These are phyloP conservation scores for Bretschneidera sinensis DNA, from an alignment of 345 rosid genomes.

Conservation along the genomic window DNA sequence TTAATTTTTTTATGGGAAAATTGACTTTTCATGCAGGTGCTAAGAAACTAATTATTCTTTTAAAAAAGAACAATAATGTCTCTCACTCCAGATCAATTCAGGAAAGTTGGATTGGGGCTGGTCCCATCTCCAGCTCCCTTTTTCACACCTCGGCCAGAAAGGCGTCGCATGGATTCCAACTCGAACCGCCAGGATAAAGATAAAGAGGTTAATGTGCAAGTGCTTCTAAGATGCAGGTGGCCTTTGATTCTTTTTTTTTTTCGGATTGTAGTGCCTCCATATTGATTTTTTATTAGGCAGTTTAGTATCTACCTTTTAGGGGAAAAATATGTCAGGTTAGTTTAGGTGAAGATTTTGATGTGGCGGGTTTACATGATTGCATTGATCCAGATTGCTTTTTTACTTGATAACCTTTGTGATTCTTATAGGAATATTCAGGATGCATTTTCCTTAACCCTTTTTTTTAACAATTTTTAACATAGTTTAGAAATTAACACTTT, in stretches of 20 bases:
- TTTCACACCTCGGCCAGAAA: constrained; percentile 79
- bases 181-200: constrained; percentile 61
- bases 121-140: constrained; percentile 79
- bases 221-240: constrained; percentile 74
- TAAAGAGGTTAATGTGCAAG: constrained; percentile 87
- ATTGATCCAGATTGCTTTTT: not conserved
- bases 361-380: no score
- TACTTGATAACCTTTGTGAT: not conserved
- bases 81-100: constrained; percentile 60
- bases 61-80: constrained; percentile 44
- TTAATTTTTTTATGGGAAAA: no score
- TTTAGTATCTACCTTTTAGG: no score
- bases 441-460: no score
- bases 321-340: no score
- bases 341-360: no score
- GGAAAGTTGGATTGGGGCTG: constrained; percentile 62
- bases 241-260: not conserved
- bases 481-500: no score
- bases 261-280: not conserved
- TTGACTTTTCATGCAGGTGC: not conserved
- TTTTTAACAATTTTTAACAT: no score
- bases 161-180: constrained; percentile 59
- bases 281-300: no score
- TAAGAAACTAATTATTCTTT: no score
- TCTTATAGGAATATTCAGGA: no score